Evolutionary conservation across 2,329 filamentous ascomycete genomes (phyloP), one percentile per base, ranked within the genome.

Genomic region (Chrysoporthe cubensis): DNA sequence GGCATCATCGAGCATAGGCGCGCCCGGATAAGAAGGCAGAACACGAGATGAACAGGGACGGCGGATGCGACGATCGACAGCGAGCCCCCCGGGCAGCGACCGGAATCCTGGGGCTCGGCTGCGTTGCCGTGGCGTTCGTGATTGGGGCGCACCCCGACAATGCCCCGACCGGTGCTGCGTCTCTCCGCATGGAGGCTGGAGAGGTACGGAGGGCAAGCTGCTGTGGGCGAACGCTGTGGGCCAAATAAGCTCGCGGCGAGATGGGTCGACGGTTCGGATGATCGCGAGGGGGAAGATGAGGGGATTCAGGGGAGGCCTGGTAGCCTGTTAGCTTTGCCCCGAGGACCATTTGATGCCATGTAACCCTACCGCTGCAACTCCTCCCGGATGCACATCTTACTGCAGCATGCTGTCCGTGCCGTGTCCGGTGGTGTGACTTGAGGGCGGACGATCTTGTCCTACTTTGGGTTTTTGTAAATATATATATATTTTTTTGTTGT

Each of bases 231-330:
- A 26, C 26, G 1, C 18, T 46, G 44, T 7, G 37, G 37, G 6
- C 44, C 44, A 18, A 46, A 18, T n/a, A 14, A 46, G 4, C 44
- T 46, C 18, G 44, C 42, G 34, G 56, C n/a, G 16, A 7, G 32
- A 59, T 14, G 37, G n/a, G 37, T 26, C 13, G 4, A 26, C 11
- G 3, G 11, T n/a, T 58, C 34, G 37, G 14, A 43, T 59, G 16
- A 58, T 43, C 32, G 34, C 37, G 37, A 40, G 50, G 46, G 18
- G 14, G 48, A 14, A 34, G 16, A 34, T 62, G 32, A 62, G 60
- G 59, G 40, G 60, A 61, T 42, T 59, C 34, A 59, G 56, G 56
- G 56, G 37, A 62, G 44, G 4, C 44, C 60, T 37, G 60, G 9
- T 50, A 14, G 26, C 4, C 8, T 37, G 21, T 13, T 5, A 26